Evolutionary conservation across 1,139 yeast genomes (phyloP).

Genomic region (Debaryomycetaceae sp.): DNA sequence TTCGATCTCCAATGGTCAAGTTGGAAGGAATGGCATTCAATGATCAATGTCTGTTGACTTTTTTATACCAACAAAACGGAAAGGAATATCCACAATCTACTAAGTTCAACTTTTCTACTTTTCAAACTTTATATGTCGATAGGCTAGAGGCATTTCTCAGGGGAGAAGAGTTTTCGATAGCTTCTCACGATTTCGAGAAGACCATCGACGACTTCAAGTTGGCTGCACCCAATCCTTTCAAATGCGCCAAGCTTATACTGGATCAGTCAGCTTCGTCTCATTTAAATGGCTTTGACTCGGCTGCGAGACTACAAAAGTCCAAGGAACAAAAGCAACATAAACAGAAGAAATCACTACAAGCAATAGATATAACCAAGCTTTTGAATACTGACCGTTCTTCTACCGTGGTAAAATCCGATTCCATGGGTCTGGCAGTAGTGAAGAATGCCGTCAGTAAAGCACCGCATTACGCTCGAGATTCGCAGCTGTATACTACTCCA

Average conservation of each 20-base stretch:
- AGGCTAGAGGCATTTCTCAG: constrained; percentile 10
- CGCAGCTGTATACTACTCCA: not conserved
- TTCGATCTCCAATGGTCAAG: not conserved
- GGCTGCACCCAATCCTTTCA: not conserved
- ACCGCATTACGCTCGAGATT: not conserved
- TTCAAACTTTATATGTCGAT: constrained; percentile 43
- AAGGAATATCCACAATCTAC: constrained; percentile 5
- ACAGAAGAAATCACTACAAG: not conserved
- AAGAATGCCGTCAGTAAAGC: not conserved
- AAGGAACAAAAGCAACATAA: not conserved
- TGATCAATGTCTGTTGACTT: constrained; percentile 10
- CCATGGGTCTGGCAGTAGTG: not conserved
- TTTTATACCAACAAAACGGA: constrained; percentile 16
- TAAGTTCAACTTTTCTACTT: constrained; percentile 60
- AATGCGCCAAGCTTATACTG: not conserved
- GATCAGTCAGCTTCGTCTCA: not conserved
- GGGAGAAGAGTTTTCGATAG: constrained; percentile 11
- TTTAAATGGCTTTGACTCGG: not conserved
- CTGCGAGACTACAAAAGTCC: not conserved
- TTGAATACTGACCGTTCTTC: not conserved
- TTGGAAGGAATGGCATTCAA: constrained; percentile 12
- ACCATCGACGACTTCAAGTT: not conserved
- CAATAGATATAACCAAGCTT: not conserved
- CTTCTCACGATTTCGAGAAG: not conserved
- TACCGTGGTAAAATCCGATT: too few species aligned